phyloP scores from a whole-genome alignment of 768 basidiomycete species.

The Psilocybe tampanensis region DNA sequence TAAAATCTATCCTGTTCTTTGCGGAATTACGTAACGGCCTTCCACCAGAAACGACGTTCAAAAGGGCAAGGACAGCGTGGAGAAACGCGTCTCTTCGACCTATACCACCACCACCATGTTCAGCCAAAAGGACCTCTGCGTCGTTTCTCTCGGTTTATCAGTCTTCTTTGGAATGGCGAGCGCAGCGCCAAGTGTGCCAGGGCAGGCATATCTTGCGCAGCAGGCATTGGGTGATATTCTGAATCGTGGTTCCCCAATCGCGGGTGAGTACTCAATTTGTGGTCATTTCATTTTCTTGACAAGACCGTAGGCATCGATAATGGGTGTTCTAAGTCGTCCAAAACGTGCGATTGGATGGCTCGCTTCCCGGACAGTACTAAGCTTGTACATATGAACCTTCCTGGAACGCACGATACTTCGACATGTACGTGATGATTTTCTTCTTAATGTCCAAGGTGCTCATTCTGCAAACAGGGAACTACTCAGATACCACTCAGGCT shows the following conservation, averaged over 20 bases:
- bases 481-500: constrained; percentile 42
- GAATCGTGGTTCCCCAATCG: constrained; percentile 25
- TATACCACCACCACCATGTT: not conserved
- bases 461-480: constrained; percentile 38
- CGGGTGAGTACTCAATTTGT: constrained; percentile 14
- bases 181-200: not conserved
- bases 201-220: constrained; percentile 17
- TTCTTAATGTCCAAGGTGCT: not conserved
- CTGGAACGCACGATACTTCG: constrained; percentile 52
- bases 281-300: not conserved
- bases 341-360: constrained; percentile 50
- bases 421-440: constrained; percentile 35
- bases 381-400: constrained; percentile 52
- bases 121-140: not conserved
- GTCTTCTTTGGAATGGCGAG: not conserved
- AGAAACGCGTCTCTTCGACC: not conserved
- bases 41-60: too few species aligned
- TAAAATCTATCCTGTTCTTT: not conserved
- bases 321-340: constrained; percentile 32
- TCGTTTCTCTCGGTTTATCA: not conserved
- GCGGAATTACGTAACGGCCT: constrained; percentile 5
- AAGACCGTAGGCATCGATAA: constrained; percentile 33
- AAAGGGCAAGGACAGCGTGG: not conserved
- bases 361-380: constrained; percentile 41
- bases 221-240: constrained; percentile 27